phyloP scores from a whole-genome alignment of 306 rosid species.

The Acacia crassicarpa region DNA sequence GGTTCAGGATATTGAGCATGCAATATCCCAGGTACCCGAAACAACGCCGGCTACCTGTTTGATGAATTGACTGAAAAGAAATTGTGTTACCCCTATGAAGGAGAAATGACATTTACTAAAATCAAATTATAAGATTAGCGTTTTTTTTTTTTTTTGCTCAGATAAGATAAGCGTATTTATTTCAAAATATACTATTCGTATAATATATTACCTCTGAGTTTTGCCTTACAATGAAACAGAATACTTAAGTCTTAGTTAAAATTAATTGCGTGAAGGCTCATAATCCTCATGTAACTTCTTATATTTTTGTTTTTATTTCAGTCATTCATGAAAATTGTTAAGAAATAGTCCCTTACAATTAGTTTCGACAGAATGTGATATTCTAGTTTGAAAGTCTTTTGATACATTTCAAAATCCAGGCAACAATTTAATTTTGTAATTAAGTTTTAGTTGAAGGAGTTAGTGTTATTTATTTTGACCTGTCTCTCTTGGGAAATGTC shows the following conservation, averaged over 20 bases:
- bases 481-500: not conserved
- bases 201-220: not conserved
- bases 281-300: not conserved
- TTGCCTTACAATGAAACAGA: not conserved
- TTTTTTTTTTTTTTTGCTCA: no score
- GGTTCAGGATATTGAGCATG: conserved; percentile 71
- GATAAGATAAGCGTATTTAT: not conserved
- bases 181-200: not conserved
- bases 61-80: conserved; percentile 20
- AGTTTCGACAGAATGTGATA: not conserved
- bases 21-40: conserved; percentile 73
- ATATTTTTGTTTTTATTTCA: not conserved
- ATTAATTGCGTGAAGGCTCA: not conserved
- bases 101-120: not conserved
- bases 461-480: not conserved
- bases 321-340: not conserved
- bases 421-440: not conserved
- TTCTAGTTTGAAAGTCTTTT: not conserved
- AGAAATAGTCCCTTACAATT: not conserved
- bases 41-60: conserved; percentile 32
- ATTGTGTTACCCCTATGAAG: not conserved
- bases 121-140: not conserved
- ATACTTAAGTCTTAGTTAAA: not conserved
- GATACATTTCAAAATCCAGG: not conserved
- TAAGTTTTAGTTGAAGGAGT: not conserved